Evolutionary conservation across 352 stramenopile species (phyloP).

Genomic region (Peronospora tabacina): DNA sequence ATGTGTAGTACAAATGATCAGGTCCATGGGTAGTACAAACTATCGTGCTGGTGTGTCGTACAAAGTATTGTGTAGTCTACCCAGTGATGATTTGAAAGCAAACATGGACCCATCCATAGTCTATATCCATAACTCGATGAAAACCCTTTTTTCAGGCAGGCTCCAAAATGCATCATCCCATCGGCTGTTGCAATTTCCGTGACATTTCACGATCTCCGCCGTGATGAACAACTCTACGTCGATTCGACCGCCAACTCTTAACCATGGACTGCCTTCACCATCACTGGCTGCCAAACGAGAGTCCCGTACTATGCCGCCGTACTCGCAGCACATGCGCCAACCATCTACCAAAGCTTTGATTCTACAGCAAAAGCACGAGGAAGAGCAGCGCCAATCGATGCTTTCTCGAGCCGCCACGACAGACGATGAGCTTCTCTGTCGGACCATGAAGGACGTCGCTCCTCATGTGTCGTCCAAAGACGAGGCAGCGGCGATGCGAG

Average conservation of each 20-base stretch:
- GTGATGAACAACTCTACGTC: slow-evolving; percentile 25
- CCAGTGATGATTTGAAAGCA: background rate
- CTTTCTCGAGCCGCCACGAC: slow-evolving; percentile 38
- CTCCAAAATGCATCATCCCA: background rate
- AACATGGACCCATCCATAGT: no score
- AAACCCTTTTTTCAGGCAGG: background rate
- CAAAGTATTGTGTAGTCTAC: background rate
- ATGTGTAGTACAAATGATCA: no score
- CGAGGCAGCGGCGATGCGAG: slow-evolving; percentile 33
- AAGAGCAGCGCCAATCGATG: slow-evolving; percentile 18
- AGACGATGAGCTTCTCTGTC: slow-evolving; percentile 30
- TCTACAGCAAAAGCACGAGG: slow-evolving; percentile 31
- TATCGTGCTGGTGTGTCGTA: background rate
- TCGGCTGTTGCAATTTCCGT: background rate
- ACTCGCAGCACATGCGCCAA: slow-evolving; percentile 21
- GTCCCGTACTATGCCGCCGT: slow-evolving; percentile 2
- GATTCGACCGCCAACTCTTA: background rate
- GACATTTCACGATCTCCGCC: slow-evolving; percentile 8
- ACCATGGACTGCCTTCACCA: slow-evolving; percentile 1
- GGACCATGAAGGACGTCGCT: slow-evolving; percentile 8
- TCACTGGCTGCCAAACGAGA: slow-evolving; percentile 2
- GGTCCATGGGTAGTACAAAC: no score
- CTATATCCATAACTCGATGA: background rate
- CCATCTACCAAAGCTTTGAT: slow-evolving; percentile 49
- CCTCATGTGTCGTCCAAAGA: slow-evolving; percentile 15